Base-by-base conservation (phyloP, 768 basidiomycete genomes). In the Terana coerulea region DNA sequence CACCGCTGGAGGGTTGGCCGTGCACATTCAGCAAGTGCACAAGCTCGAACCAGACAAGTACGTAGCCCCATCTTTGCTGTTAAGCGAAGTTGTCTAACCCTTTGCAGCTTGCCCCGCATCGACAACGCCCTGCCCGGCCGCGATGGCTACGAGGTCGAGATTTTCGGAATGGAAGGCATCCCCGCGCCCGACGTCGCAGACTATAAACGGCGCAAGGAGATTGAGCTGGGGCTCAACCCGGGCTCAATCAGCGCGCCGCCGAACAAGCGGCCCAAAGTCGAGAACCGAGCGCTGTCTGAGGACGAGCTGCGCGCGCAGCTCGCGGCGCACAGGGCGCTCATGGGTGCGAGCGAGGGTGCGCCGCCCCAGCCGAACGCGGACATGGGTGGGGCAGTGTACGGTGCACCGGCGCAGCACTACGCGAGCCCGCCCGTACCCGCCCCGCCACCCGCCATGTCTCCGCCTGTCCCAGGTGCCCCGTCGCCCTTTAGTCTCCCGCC, bases 91-190 rank as follows among this genome's bases (percentile, higher is more conserved):
- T 44, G 4, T 19, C 45, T 49, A 60, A 47, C 50, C 41, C 36
- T 47, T n/a, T 30, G 1, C 31, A 86, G 86, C 55, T 73, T 88
- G 29, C 84, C 80, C n/a, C 90, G 95, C 17, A 93, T 99, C 22
- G 95, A 97, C 50, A 98, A 98, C 65, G 95, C 95, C 0, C 75
- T 99, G 3, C 93, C 95, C 8, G 95, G 95, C 25, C 84, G 97
- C 29, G 95, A 98, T 69, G 93, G 95, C 1, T 98, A 98, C 61
- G 95, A 98, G 66, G 88, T 99, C 31, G 97, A 99, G 71, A 98
- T 99, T 42, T 98, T 98, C 58, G 97, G 97, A 21, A 98, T 99
- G 97, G 95, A 97, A 66, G 97, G 95, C 49, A 93, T 98, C 44
- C 94, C 94, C 7, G 87, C 86, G 3, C 90, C 92, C 29, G 95